phyloP scores from a whole-genome alignment of 2,329 filamentous ascomycete genomes.

The Akanthomyces uredinophilus region DNA sequence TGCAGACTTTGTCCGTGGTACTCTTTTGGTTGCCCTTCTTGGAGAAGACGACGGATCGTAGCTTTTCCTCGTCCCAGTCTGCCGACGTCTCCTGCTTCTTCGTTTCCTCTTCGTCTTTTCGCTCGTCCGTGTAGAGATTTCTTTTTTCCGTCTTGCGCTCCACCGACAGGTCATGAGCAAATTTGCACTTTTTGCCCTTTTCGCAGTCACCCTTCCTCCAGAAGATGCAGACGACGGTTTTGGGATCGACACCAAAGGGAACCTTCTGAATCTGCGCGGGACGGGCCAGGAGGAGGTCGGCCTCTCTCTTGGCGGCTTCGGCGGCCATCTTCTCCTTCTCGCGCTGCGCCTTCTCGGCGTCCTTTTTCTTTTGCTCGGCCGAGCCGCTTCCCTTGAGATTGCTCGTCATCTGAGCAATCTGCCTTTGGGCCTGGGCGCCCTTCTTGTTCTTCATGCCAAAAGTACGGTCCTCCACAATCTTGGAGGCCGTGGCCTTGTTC shows the following conservation, averaged over 20 bases:
- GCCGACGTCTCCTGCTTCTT: slow-evolving; percentile 92
- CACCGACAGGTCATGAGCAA: slow-evolving; percentile 82
- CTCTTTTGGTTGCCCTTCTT: slow-evolving; percentile 98
- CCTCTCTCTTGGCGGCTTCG: slow-evolving; percentile 76
- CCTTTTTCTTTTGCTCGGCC: slow-evolving; percentile 81
- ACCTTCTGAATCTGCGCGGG: slow-evolving; percentile 96
- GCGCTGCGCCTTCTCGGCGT: slow-evolving; percentile 59
- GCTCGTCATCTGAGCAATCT: slow-evolving; percentile 77
- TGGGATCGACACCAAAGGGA: slow-evolving; percentile 94
- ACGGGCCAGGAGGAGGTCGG: slow-evolving; percentile 77
- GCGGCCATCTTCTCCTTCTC: slow-evolving; percentile 89
- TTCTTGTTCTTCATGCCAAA: slow-evolving; percentile 99
- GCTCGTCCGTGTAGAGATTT: slow-evolving; percentile 80
- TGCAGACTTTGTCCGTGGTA: slow-evolving; percentile 98
- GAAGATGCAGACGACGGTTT: slow-evolving; percentile 94
- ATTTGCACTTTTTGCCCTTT: slow-evolving; percentile 97
- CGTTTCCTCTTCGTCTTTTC: slow-evolving; percentile 64
- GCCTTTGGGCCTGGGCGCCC: slow-evolving; percentile 81
- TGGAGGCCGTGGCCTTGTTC: slow-evolving; percentile 47
- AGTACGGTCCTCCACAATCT: slow-evolving; percentile 84
- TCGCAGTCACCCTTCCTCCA: slow-evolving; percentile 97
- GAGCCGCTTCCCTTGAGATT: slow-evolving; percentile 69
- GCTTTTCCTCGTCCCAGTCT: slow-evolving; percentile 96
- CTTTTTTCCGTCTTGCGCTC: slow-evolving; percentile 92
- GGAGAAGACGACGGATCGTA: slow-evolving; percentile 82